phyloP scores from a whole-genome alignment of 805 yeast species.

The Metschnikowia sp. region DNA sequence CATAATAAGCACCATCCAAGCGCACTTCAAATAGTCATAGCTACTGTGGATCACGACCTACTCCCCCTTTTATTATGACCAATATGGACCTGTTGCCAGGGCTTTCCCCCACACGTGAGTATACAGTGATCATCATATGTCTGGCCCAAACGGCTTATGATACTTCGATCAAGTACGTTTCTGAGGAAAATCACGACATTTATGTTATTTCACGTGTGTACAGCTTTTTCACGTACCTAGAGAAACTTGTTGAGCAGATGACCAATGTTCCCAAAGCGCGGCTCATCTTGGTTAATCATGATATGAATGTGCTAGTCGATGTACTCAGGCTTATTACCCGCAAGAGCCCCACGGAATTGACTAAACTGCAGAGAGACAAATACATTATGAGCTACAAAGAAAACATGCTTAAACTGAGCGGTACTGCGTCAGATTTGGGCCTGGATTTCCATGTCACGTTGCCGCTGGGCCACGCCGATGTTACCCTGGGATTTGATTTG shows the following conservation, averaged over 20 bases:
- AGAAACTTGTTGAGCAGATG: constrained; percentile 3
- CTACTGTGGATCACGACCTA: too few species aligned
- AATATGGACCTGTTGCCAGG: not conserved
- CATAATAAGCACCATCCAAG: too few species aligned
- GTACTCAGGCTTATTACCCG: constrained; percentile 2
- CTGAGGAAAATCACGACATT: constrained; percentile 11
- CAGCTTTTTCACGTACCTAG: constrained; percentile 8
- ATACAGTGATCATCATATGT: constrained; percentile 10
- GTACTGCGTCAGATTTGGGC: not conserved
- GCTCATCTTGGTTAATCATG: constrained; percentile 10
- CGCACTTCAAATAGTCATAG: too few species aligned
- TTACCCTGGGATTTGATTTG: constrained; percentile 21
- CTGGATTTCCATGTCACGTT: constrained; percentile 7
- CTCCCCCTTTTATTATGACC: not conserved
- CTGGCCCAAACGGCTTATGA: constrained; percentile 7
- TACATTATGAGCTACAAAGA: constrained; percentile 5
- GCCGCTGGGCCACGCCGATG: constrained; percentile 23
- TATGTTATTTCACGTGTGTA: constrained; percentile 10
- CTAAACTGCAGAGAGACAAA: not conserved
- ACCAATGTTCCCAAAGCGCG: constrained; percentile 3
- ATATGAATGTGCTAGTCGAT: constrained; percentile 8
- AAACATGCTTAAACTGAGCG: constrained; percentile 6
- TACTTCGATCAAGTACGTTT: constrained; percentile 6
- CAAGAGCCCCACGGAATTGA: constrained; percentile 1
- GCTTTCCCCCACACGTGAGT: constrained; percentile 1